A percentile compares a stretch with the other conserved stretches of the same genome.
These are phyloP conservation scores for Blastobotrys petasosporus DNA, from an alignment of 1,139 yeast species.

Conservation along the genomic window DNA sequence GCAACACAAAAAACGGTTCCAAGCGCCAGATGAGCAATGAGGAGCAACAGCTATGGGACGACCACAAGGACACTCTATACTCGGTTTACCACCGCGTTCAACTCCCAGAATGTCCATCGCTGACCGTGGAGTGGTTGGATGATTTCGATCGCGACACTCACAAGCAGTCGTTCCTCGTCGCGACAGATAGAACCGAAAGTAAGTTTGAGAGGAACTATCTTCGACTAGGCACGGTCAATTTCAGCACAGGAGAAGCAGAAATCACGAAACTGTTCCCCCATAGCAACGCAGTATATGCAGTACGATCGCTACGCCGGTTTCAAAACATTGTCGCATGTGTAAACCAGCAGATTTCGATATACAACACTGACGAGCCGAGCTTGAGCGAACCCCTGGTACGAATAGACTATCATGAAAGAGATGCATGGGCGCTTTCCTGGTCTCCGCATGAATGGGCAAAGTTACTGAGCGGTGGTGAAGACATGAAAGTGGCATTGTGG, in stretches of 20 bases:
- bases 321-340: constrained; percentile 7
- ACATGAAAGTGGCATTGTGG: constrained; percentile 65
- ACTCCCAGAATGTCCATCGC: constrained; percentile 4
- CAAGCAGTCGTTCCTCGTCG: background rate
- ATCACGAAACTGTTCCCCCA: constrained; percentile 5
- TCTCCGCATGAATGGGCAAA: constrained; percentile 35
- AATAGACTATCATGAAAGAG: constrained; percentile 55
- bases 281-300: constrained; percentile 3
- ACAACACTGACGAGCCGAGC: background rate
- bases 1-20: background rate
- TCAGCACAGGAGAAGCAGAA: constrained; percentile 6
- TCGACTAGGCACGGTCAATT: constrained; percentile 5
- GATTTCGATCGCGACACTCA: background rate
- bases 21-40: background rate
- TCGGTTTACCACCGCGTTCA: background rate
- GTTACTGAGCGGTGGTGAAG: constrained; percentile 61
- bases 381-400: constrained; percentile 15
- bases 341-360: constrained; percentile 1
- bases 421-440: constrained; percentile 74
- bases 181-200: background rate
- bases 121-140: constrained; percentile 12
- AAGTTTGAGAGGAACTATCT: background rate
- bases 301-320: constrained; percentile 2
- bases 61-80: constrained; percentile 3
- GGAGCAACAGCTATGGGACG: background rate